A percentile compares a stretch with the other conserved stretches of the same genome.
Evolutionary conservation across 768 basidiomycete species (phyloP).

Genomic region (Asterophora lycoperdoides): DNA sequence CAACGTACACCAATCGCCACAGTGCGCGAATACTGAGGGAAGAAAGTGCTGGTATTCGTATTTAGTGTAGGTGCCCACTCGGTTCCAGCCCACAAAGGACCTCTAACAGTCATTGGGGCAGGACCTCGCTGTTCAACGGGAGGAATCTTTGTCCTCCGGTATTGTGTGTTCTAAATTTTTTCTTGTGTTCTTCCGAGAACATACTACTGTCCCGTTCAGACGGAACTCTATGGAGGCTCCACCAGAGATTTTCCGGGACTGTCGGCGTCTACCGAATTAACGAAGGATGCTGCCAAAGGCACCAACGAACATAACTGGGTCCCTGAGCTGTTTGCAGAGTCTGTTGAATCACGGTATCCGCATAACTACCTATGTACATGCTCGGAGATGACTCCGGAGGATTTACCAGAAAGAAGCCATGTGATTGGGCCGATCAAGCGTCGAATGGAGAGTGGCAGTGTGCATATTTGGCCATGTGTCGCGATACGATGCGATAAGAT

Average conservation of each 20-base stretch:
- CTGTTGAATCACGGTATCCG: constrained; percentile 38
- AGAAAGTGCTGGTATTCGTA: constrained; percentile 53
- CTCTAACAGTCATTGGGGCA: constrained; percentile 23
- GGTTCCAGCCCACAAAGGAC: neutral
- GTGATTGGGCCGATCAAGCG: too few relatives aligned
- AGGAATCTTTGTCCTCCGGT: constrained; percentile 67
- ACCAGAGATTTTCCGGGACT: constrained; percentile 75
- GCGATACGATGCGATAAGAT: too few relatives aligned
- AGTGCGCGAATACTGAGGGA: constrained; percentile 43
- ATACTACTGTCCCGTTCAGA: constrained; percentile 39
- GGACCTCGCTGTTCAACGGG: constrained; percentile 66
- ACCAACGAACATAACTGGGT: neutral
- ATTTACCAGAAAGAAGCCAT: constrained; percentile 28
- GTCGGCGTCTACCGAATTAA: constrained; percentile 63
- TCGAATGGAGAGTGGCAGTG: neutral
- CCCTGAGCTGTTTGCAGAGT: constrained; percentile 17
- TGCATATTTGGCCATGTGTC: too few relatives aligned
- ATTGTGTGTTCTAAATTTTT: constrained; percentile 63
- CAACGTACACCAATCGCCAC: neutral
- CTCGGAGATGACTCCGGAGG: too few relatives aligned
- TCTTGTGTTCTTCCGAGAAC: constrained; percentile 29
- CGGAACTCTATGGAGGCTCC: constrained; percentile 67
- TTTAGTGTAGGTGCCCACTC: constrained; percentile 45
- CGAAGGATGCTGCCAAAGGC: constrained; percentile 43
- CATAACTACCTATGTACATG: too few relatives aligned